These are phyloP conservation scores for Rhizopogon roseolus DNA, from an alignment of 768 basidiomycete genomes.

Conservation along the genomic window DNA sequence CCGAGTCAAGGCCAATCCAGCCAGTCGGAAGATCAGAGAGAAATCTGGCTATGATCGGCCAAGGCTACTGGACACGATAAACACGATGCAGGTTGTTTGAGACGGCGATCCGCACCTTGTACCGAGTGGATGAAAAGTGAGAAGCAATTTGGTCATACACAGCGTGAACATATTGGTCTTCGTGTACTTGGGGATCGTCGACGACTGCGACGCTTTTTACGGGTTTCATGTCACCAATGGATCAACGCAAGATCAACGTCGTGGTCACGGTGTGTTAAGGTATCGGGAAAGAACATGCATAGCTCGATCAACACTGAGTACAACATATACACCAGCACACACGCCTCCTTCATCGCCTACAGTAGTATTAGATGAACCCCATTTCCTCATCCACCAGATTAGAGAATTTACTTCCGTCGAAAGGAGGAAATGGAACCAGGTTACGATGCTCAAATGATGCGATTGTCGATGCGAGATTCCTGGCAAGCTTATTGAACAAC, in stretches of 20 bases:
- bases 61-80: slow-evolving; percentile 50
- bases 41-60: slow-evolving; percentile 83
- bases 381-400: slow-evolving; percentile 71
- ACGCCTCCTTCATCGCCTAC: neutral
- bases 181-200: slow-evolving; percentile 55
- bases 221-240: neutral
- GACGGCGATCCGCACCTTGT: slow-evolving; percentile 53
- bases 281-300: neutral
- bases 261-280: slow-evolving; percentile 1
- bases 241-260: neutral
- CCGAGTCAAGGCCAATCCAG: slow-evolving; percentile 89
- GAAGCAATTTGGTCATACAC: slow-evolving; percentile 83
- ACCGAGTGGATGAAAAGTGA: slow-evolving; percentile 87
- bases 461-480: slow-evolving; percentile 54
- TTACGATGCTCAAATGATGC: slow-evolving; percentile 37
- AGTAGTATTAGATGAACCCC: slow-evolving; percentile 48
- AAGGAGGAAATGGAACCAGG: slow-evolving; percentile 58
- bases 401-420: slow-evolving; percentile 64
- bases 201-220: slow-evolving; percentile 37
- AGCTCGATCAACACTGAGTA: neutral
- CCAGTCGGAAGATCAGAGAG: slow-evolving; percentile 66
- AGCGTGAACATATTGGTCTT: slow-evolving; percentile 71
- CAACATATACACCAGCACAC: neutral
- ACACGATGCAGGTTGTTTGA: neutral
- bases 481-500: slow-evolving; percentile 21